Conservation (phyloP, 306 rosid genomes). For the Argentina anserina region DNA sequence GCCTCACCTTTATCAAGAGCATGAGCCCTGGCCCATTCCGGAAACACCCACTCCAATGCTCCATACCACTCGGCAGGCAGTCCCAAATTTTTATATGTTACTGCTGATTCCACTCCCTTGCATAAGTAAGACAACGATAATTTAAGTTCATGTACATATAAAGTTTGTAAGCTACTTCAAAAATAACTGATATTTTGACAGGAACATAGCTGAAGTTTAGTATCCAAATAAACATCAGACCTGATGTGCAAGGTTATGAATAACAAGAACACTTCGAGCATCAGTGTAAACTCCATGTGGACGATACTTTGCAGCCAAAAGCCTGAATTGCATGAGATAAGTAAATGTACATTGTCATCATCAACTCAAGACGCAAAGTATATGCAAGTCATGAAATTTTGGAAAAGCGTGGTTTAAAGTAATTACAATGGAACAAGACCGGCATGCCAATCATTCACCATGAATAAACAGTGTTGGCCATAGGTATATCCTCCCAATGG, state of each 20-base stretch:
- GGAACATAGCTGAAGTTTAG: neutral
- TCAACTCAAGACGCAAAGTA: constrained; percentile 11
- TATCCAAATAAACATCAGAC: constrained; percentile 27
- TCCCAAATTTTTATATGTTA: constrained; percentile 69
- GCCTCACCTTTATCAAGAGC: constrained; percentile 92
- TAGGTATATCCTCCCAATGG: constrained; percentile 77
- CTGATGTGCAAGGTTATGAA: constrained; percentile 89
- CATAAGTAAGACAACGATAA: constrained; percentile 16
- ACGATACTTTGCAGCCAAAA: constrained; percentile 81
- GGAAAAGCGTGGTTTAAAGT: neutral
- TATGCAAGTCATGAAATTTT: neutral
- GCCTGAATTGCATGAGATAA: constrained; percentile 48
- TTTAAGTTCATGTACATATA: no score
- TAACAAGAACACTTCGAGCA: constrained; percentile 76
- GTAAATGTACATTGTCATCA: constrained; percentile 12
- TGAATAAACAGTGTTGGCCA: constrained; percentile 71
- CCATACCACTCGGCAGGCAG: constrained; percentile 78
- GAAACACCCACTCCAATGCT: constrained; percentile 87
- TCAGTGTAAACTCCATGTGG: constrained; percentile 76
- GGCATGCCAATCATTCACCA: constrained; percentile 94
- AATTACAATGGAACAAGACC: constrained; percentile 79
- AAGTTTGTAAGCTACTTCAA: neutral
- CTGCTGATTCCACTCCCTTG: constrained; percentile 86
- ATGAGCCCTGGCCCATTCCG: constrained; percentile 85
- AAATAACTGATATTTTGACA: neutral